Evolutionary conservation across 306 rosid species (phyloP).

Genomic region (Fagus crenata): DNA sequence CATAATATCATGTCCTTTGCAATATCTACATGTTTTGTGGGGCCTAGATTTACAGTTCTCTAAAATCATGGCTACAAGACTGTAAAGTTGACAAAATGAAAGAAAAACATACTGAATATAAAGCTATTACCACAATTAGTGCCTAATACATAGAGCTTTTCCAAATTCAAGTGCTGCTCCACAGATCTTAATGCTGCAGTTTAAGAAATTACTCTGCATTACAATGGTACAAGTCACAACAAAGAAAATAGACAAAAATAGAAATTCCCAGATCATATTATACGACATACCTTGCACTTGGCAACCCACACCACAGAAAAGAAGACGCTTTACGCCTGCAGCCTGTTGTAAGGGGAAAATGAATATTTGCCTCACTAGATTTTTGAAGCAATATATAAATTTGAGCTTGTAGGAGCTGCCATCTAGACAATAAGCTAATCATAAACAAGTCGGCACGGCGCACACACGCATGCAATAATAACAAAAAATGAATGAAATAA

Average conservation of each 20-base stretch:
- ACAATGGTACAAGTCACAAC: constrained; percentile 77
- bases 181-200: constrained; percentile 97
- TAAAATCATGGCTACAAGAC: background rate
- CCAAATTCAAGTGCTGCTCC: constrained; percentile 88
- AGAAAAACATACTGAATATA: constrained; percentile 12
- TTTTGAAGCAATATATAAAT: background rate
- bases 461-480: background rate
- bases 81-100: background rate
- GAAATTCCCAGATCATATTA: constrained; percentile 14
- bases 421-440: background rate
- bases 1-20: background rate
- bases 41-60: background rate
- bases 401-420: background rate
- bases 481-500: background rate
- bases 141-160: constrained; percentile 93
- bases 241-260: constrained; percentile 39
- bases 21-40: background rate
- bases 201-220: constrained; percentile 96
- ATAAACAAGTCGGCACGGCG: background rate
- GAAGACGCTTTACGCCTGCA: constrained; percentile 93
- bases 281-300: constrained; percentile 84
- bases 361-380: background rate
- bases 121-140: constrained; percentile 84
- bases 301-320: constrained; percentile 98
- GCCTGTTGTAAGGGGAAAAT: constrained; percentile 54